A percentile compares a stretch with the other conserved stretches of the same genome.
Evolutionary conservation across 2,329 filamentous ascomycete species (phyloP).

Genomic region (Pestalotiopsis sp.): DNA sequence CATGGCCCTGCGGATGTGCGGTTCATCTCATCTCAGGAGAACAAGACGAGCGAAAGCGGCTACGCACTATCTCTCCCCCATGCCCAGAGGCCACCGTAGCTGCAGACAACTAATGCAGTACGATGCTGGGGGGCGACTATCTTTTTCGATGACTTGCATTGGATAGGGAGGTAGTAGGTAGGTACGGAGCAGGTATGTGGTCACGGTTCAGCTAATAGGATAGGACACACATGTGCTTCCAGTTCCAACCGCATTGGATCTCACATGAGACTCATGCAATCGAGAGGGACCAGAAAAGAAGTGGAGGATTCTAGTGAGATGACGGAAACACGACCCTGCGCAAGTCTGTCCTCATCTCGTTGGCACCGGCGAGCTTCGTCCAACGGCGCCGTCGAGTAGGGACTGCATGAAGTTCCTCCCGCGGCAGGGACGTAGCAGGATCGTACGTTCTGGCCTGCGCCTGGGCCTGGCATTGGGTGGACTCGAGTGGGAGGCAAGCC

Average conservation of each 20-base stretch:
- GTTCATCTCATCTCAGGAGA: not conserved
- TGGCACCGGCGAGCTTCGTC: not conserved
- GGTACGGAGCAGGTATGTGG: not conserved
- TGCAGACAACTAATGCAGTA: conserved; percentile 10
- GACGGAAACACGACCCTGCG: not conserved
- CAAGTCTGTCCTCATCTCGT: not conserved
- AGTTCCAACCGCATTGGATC: not conserved
- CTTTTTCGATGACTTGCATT: conserved; percentile 12
- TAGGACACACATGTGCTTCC: not conserved
- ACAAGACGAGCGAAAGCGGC: not conserved
- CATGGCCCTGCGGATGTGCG: not conserved
- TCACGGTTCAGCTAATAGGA: not conserved
- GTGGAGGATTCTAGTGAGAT: not conserved
- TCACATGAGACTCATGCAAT: conserved; percentile 1
- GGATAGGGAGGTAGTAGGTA: not conserved
- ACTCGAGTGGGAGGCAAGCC: not conserved
- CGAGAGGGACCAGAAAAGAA: not conserved
- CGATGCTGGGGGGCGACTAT: conserved; percentile 1
- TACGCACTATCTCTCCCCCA: not conserved
- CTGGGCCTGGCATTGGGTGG: not conserved
- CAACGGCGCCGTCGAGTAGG: not conserved
- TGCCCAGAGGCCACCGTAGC: not conserved
- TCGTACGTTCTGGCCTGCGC: conserved; percentile 3
- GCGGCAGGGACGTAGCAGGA: conserved; percentile 4
- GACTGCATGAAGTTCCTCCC: conserved; percentile 1